A percentile compares a stretch with the other conserved stretches of the same genome.
These are phyloP conservation scores for Byssothecium circinans DNA, from an alignment of 2,329 filamentous ascomycete species.

Conservation along the genomic window DNA sequence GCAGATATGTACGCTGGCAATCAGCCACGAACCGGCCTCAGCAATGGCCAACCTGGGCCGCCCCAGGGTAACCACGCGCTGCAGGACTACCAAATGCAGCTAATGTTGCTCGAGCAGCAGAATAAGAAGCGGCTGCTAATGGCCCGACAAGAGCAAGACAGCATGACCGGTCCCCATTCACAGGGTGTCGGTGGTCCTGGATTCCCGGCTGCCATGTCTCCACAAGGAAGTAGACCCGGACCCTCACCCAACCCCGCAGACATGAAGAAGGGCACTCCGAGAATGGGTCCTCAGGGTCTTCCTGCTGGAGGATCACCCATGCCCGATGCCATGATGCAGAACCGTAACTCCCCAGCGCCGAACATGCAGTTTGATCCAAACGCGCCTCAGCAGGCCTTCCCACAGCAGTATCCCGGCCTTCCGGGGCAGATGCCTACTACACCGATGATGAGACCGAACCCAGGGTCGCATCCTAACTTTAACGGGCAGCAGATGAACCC, in stretches of 20 bases:
- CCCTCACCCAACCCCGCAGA: constrained; percentile 77
- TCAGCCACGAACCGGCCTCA: constrained; percentile 50
- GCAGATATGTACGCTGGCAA: constrained; percentile 40
- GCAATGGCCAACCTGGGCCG: constrained; percentile 60
- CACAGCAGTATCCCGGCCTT: constrained; percentile 36
- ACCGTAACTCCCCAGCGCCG: constrained; percentile 62
- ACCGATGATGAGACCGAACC: constrained; percentile 59
- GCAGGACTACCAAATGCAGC: constrained; percentile 86
- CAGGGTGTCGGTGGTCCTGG: constrained; percentile 52
- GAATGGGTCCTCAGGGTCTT: constrained; percentile 69
- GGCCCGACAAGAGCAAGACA: constrained; percentile 79
- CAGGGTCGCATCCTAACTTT: constrained; percentile 56
- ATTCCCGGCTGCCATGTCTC: constrained; percentile 70
- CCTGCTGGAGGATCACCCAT: constrained; percentile 62
- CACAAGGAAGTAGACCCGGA: constrained; percentile 67
- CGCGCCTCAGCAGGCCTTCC: constrained; percentile 46
- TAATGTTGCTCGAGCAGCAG: constrained; percentile 84
- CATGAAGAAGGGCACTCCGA: constrained; percentile 76
- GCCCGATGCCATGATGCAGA: constrained; percentile 68
- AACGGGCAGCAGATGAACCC: constrained; percentile 66
- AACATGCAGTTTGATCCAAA: constrained; percentile 54
- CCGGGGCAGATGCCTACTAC: constrained; percentile 37
- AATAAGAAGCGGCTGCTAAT: constrained; percentile 85
- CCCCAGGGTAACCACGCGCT: constrained; percentile 73
- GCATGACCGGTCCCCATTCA: constrained; percentile 55